phyloP scores from a whole-genome alignment of 2,329 filamentous ascomycete species.

The Cytospora leucostoma region DNA sequence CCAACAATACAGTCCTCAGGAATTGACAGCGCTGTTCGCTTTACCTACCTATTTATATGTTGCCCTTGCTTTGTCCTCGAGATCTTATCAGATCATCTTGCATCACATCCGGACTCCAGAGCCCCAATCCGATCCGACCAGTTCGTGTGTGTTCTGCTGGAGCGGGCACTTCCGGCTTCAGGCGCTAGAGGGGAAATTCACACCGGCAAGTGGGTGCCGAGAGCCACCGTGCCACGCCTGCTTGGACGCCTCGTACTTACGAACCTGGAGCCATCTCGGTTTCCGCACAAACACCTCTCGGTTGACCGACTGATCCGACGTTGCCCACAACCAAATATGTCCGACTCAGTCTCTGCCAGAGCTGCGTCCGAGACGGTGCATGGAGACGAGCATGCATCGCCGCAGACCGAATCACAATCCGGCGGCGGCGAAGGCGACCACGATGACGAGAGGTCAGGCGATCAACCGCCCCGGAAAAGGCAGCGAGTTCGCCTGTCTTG shows the following conservation, averaged over 20 bases:
- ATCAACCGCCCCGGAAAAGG: conserved; percentile 53
- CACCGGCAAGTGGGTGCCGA: conserved; percentile 5
- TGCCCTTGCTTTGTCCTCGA: conserved; percentile 1
- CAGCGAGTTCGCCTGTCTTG: conserved; percentile 62
- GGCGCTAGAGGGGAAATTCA: conserved; percentile 5
- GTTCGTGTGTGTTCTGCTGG: no score
- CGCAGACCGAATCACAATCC: conserved; percentile 23
- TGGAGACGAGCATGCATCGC: conserved; percentile 23
- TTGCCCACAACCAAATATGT: conserved; percentile 16
- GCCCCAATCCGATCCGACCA: no score
- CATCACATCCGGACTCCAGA: conserved; percentile 5
- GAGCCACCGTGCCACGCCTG: conserved; percentile 18
- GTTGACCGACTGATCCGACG: conserved; percentile 21
- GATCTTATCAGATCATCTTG: conserved; percentile 24
- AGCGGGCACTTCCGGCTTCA: background rate
- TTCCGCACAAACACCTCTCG: conserved; percentile 23
- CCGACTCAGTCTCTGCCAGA: conserved; percentile 18
- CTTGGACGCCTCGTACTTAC: conserved; percentile 21
- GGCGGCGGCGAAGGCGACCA: conserved; percentile 30
- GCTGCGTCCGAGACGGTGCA: conserved; percentile 19
- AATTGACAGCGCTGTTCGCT: background rate
- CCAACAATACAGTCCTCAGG: conserved; percentile 12
- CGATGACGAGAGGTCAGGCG: conserved; percentile 35
- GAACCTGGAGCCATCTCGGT: conserved; percentile 26
- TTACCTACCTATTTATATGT: background rate